These are phyloP conservation scores for Leccinum pachyderme DNA, from an alignment of 1,284 basidiomycete genomes.

Conservation along the genomic window DNA sequence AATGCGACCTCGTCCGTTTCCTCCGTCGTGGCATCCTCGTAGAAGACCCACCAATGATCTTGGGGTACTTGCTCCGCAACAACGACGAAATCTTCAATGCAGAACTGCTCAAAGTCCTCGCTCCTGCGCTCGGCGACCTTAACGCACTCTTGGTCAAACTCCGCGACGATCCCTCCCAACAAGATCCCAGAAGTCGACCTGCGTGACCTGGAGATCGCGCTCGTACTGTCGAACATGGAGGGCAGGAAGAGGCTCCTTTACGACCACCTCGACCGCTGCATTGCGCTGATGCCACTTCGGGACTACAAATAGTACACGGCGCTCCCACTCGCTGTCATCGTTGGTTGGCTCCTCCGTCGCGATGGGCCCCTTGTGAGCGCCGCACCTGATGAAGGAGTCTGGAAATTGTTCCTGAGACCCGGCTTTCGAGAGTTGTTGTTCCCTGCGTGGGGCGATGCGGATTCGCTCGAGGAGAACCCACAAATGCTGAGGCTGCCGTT, in stretches of 20 bases:
- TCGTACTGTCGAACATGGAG: slow-evolving; percentile 2
- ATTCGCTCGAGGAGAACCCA: slow-evolving; percentile 6
- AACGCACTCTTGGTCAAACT: slow-evolving; percentile 1
- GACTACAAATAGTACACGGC: slow-evolving; percentile 1
- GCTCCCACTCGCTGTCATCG: slow-evolving; percentile 2
- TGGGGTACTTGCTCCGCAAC: not conserved
- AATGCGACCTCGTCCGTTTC: slow-evolving; percentile 3
- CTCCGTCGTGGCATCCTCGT: slow-evolving; percentile 2
- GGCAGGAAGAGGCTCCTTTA: slow-evolving; percentile 1
- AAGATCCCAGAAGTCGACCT: slow-evolving; percentile 6
- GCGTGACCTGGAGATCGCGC: slow-evolving; percentile 5
- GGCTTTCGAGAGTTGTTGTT: slow-evolving; percentile 2
- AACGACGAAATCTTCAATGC: slow-evolving; percentile 2
- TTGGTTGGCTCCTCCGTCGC: slow-evolving; percentile 6
- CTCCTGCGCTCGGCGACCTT: not conserved
- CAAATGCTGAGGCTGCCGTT: slow-evolving; percentile 7
- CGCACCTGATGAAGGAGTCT: not conserved
- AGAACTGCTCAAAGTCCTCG: not conserved
- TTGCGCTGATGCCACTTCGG: not conserved
- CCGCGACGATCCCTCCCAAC: not conserved
- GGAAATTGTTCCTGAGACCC: slow-evolving; percentile 3
- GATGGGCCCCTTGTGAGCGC: not conserved
- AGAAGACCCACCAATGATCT: slow-evolving; percentile 3
- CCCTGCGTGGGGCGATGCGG: slow-evolving; percentile 4
- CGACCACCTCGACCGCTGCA: slow-evolving; percentile 6